phyloP scores from a whole-genome alignment of 352 stramenopile genomes.

The Saprolegnia diclina region DNA sequence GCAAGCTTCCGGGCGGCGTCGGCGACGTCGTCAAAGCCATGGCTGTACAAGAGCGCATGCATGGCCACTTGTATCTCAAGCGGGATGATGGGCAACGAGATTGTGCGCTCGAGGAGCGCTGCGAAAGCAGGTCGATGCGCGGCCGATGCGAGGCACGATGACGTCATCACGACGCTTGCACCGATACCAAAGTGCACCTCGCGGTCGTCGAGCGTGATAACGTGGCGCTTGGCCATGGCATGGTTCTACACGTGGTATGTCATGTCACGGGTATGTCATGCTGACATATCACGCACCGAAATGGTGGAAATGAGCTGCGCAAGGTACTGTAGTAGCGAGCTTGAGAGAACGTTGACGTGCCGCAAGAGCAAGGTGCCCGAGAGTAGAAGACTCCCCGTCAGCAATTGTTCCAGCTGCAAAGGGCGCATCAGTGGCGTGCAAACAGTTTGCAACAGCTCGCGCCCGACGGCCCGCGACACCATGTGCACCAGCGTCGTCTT shows the following conservation, averaged over 20 bases:
- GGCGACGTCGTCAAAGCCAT: slow-evolving; percentile 28
- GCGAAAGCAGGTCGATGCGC: not conserved
- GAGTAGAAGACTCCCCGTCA: slow-evolving; percentile 27
- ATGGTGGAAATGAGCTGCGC: slow-evolving; percentile 17
- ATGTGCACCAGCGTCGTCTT: slow-evolving; percentile 17
- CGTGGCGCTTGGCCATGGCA: slow-evolving; percentile 34
- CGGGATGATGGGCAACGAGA: slow-evolving; percentile 33
- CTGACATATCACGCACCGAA: slow-evolving; percentile 5
- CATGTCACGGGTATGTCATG: not conserved
- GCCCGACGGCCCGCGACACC: not conserved
- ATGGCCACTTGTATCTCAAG: slow-evolving; percentile 33
- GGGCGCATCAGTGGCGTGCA: not conserved
- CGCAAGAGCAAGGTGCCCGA: slow-evolving; percentile 28
- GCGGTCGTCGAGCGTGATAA: slow-evolving; percentile 33
- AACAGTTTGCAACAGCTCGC: slow-evolving; percentile 15
- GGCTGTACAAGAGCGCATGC: slow-evolving; percentile 35
- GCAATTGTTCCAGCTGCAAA: slow-evolving; percentile 12
- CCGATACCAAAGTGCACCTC: slow-evolving; percentile 36
- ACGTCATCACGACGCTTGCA: slow-evolving; percentile 36
- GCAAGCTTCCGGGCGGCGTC: slow-evolving; percentile 29
- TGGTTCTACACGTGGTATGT: slow-evolving; percentile 32
- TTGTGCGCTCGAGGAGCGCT: slow-evolving; percentile 31
- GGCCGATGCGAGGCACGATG: not conserved
- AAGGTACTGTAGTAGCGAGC: slow-evolving; percentile 15
- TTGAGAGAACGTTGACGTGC: not conserved